Evolutionary conservation across 208 protist species (phyloP).

Genomic region (Leishmania lainsoni): DNA sequence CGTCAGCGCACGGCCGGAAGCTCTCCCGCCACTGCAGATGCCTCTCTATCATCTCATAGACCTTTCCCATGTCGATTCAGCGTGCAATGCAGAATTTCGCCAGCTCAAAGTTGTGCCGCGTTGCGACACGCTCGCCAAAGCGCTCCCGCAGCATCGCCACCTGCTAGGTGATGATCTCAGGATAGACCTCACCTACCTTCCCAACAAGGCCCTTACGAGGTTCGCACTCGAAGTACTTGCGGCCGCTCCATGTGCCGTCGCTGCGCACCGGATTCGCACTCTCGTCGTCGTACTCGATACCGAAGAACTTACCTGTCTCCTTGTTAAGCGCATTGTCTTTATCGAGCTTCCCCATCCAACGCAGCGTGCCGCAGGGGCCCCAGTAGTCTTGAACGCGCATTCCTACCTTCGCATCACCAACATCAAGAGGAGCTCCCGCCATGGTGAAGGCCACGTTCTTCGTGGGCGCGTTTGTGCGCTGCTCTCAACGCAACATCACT

Average conservation of each 20-base stretch:
- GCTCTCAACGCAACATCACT: neutral
- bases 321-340: constrained; percentile 53
- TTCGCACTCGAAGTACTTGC: constrained; percentile 60
- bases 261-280: constrained; percentile 47
- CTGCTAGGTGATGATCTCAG: constrained; percentile 56
- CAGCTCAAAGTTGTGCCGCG: constrained; percentile 82
- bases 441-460: neutral
- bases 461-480: neutral
- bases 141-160: constrained; percentile 50
- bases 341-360: constrained; percentile 64
- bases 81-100: constrained; percentile 88
- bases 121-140: constrained; percentile 62
- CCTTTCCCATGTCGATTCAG: constrained; percentile 75
- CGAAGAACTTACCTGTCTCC: constrained; percentile 52
- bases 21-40: constrained; percentile 70
- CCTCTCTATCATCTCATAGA: constrained; percentile 75
- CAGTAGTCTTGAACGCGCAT: constrained; percentile 83
- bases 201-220: constrained; percentile 47
- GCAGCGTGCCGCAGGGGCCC: constrained; percentile 62
- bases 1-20: constrained; percentile 60
- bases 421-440: constrained; percentile 13
- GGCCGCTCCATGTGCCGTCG: constrained; percentile 62
- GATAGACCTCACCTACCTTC: constrained; percentile 51
- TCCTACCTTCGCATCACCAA: constrained; percentile 48
- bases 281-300: constrained; percentile 71